Evolutionary conservation across 2,329 filamentous ascomycete genomes (phyloP).

Genomic region (Ophiosphaerella narmari): DNA sequence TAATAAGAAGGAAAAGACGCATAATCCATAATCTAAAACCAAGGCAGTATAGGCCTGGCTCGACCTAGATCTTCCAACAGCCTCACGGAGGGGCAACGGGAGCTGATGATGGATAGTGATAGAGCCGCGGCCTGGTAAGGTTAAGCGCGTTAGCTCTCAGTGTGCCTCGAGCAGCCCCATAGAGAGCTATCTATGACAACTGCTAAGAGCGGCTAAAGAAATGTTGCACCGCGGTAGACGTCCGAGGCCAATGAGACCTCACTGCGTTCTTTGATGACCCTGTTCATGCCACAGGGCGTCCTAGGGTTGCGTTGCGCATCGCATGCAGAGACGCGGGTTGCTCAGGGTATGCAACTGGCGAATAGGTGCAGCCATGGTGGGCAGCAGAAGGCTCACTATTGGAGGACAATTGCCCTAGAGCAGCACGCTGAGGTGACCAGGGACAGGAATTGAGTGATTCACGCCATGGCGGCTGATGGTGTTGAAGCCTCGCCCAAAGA

Average conservation of each 20-base stretch:
- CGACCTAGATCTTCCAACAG: conserved; percentile 16
- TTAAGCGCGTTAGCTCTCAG: conserved; percentile 17
- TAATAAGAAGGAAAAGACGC: conserved; percentile 15
- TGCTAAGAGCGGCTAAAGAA: conserved; percentile 15
- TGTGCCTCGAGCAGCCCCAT: conserved; percentile 7
- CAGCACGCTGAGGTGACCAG: conserved; percentile 21
- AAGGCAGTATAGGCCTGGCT: conserved; percentile 15
- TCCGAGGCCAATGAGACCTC: conserved; percentile 7
- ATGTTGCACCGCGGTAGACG: conserved; percentile 2
- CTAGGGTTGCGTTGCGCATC: conserved; percentile 9
- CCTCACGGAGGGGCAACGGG: conserved; percentile 19
- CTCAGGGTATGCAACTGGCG: conserved; percentile 19
- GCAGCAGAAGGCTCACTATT: conserved; percentile 17
- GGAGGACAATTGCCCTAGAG: conserved; percentile 20
- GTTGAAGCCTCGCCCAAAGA: conserved; percentile 6
- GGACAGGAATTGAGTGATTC: conserved; percentile 13
- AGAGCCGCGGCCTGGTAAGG: conserved; percentile 12
- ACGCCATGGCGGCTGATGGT: conserved; percentile 13
- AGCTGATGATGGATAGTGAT: conserved; percentile 14
- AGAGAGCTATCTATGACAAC: conserved; percentile 9
- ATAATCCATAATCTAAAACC: conserved; percentile 15
- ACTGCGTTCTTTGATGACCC: conserved; percentile 21
- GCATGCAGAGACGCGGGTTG: conserved; percentile 14
- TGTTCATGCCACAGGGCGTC: conserved; percentile 26
- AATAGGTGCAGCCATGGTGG: conserved; percentile 18